Percentiles rank a stretch among this genome's conserved stretches.
Evolutionary conservation across 2,329 filamentous ascomycete species (phyloP).

Genomic region (Malbranchea zuffiana): DNA sequence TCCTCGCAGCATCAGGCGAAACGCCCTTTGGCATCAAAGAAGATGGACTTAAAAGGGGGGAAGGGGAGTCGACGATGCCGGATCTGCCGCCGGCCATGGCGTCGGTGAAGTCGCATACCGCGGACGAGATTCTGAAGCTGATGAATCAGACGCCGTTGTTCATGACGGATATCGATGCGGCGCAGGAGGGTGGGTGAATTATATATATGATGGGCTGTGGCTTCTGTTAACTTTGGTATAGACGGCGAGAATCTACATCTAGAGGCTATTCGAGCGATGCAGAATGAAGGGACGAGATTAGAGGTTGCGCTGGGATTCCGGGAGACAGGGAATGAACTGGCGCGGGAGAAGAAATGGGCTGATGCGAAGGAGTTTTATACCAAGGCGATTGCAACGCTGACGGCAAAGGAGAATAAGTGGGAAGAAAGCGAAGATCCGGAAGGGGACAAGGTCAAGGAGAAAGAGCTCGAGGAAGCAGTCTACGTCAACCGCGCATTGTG

Average conservation of each 20-base stretch:
- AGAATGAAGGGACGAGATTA: conserved; percentile 79
- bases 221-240: conserved; percentile 12
- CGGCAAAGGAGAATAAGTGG: conserved; percentile 46
- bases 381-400: conserved; percentile 68
- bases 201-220: conserved; percentile 20
- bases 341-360: conserved; percentile 58
- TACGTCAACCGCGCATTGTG: conserved; percentile 83
- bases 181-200: conserved; percentile 46
- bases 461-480: conserved; percentile 58
- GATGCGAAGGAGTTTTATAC: conserved; percentile 88
- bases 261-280: conserved; percentile 78
- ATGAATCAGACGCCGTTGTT: conserved; percentile 72
- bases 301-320: conserved; percentile 80
- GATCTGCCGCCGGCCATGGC: conserved; percentile 50
- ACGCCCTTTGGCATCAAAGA: conserved; percentile 33
- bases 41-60: conserved; percentile 21
- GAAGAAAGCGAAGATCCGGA: conserved; percentile 43
- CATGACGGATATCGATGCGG: conserved; percentile 76
- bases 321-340: conserved; percentile 83
- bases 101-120: conserved; percentile 44
- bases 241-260: conserved; percentile 67
- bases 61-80: conserved; percentile 29
- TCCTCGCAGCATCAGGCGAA: conserved; percentile 20
- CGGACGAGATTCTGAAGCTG: conserved; percentile 51
- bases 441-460: conserved; percentile 53